These are phyloP conservation scores for Priceomyces melissophilus DNA, from an alignment of 805 yeast genomes.

Conservation along the genomic window DNA sequence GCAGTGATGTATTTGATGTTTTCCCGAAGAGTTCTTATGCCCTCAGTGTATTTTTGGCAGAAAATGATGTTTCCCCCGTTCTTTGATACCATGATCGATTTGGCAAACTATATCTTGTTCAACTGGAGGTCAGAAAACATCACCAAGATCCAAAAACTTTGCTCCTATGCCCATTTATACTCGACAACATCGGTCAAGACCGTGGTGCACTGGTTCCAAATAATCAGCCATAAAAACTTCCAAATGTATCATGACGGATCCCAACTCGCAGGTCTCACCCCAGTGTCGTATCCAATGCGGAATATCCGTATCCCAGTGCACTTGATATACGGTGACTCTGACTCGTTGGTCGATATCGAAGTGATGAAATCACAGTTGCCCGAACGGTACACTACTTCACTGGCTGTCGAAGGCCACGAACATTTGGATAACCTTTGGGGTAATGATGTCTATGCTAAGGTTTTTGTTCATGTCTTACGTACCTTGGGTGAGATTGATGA, in stretches of 20 bases:
- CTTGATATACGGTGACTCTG: constrained; percentile 74
- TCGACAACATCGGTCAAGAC: constrained; percentile 89
- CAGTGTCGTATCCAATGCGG: constrained; percentile 38
- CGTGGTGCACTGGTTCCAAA: constrained; percentile 96
- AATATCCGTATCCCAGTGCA: constrained; percentile 61
- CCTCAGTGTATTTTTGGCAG: constrained; percentile 80
- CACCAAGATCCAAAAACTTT: constrained; percentile 63
- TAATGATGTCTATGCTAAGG: constrained; percentile 43
- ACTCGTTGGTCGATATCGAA: constrained; percentile 82
- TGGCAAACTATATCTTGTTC: constrained; percentile 63
- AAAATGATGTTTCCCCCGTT: constrained; percentile 72
- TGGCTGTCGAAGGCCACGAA: constrained; percentile 70
- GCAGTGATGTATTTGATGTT: constrained; percentile 64
- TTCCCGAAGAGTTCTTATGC: constrained; percentile 70
- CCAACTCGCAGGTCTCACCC: constrained; percentile 22
- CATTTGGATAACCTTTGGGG: constrained; percentile 94
- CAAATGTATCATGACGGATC: constrained; percentile 80
- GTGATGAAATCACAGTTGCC: constrained; percentile 73
- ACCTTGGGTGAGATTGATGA: not conserved
- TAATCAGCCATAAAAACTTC: constrained; percentile 69
- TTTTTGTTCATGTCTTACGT: constrained; percentile 30
- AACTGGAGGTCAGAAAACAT: constrained; percentile 80
- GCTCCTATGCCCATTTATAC: constrained; percentile 83
- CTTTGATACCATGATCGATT: constrained; percentile 68
- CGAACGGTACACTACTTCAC: constrained; percentile 39